Evolutionary conservation across 768 basidiomycete genomes (phyloP).

Genomic region (Auriscalpium orientale): DNA sequence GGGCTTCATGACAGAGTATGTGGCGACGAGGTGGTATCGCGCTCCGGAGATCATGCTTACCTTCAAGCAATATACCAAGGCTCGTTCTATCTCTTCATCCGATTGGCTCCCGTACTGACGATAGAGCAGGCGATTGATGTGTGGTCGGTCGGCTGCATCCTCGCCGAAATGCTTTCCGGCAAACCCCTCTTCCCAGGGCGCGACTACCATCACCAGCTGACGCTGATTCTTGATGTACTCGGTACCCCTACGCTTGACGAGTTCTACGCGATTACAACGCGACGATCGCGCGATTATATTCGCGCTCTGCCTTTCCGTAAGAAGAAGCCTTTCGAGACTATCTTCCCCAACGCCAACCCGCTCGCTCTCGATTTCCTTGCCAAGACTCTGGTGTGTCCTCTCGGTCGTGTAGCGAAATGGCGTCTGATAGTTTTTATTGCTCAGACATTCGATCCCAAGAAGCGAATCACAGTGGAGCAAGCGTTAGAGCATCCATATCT

Average conservation of each 20-base stretch:
- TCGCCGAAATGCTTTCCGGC: conserved; percentile 96
- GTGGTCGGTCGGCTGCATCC: conserved; percentile 83
- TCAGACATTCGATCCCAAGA: conserved; percentile 96
- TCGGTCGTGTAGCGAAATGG: background rate
- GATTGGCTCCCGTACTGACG: conserved; percentile 27
- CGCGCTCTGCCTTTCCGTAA: conserved; percentile 92
- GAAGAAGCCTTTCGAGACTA: conserved; percentile 65
- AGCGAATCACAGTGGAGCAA: conserved; percentile 90
- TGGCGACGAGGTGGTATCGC: conserved; percentile 97
- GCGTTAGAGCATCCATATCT: conserved; percentile 93
- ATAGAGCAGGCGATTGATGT: conserved; percentile 68
- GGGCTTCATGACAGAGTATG: conserved; percentile 95
- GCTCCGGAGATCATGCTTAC: conserved; percentile 99
- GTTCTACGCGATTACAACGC: conserved; percentile 93
- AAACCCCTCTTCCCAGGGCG: conserved; percentile 96
- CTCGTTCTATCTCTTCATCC: conserved; percentile 29
- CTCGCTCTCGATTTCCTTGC: conserved; percentile 71
- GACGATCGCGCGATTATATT: conserved; percentile 90
- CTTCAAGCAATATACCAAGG: conserved; percentile 97
- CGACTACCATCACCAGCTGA: conserved; percentile 94
- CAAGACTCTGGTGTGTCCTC: conserved; percentile 61
- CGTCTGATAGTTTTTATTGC: background rate
- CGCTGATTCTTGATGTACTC: conserved; percentile 91
- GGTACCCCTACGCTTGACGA: conserved; percentile 97
- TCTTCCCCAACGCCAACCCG: conserved; percentile 90